Conservation (phyloP, 305 asterid genomes). For the Solanum hybrid region DNA sequence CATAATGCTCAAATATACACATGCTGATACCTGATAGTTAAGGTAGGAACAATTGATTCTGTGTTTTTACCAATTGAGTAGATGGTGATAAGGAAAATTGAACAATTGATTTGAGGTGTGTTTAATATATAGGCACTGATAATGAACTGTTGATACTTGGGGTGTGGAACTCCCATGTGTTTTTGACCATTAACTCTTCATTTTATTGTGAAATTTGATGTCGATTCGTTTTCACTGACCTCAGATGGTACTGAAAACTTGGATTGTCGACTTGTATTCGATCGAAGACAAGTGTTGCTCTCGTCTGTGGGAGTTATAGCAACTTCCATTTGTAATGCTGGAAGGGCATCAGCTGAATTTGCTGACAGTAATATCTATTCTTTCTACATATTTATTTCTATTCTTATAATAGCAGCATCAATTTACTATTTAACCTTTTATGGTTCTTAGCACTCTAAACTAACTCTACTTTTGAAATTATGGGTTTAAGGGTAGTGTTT, state of each 20-base stretch:
- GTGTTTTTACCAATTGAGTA: neutral
- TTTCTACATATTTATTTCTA: neutral
- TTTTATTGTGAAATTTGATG: neutral
- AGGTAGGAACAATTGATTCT: neutral
- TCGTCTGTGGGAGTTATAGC: constrained; percentile 55
- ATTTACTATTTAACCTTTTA: neutral
- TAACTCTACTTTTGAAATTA: neutral
- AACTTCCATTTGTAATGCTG: constrained; percentile 19
- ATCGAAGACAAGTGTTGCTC: constrained; percentile 47
- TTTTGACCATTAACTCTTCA: neutral
- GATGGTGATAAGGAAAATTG: neutral
- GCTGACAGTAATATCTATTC: constrained; percentile 62
- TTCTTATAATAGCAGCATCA: neutral
- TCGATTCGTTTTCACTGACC: neutral
- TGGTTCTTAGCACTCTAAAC: neutral
- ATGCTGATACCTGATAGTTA: neutral
- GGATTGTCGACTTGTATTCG: constrained; percentile 20
- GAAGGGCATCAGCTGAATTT: constrained; percentile 35
- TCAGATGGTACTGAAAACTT: constrained; percentile 32
- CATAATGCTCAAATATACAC: neutral
- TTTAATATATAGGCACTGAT: neutral
- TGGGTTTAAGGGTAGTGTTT: neutral
- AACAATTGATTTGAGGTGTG: neutral
- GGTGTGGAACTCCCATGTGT: neutral
- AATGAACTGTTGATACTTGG: neutral